Base-by-base conservation (phyloP, 805 yeast species). In the Candida taoyuanica region DNA sequence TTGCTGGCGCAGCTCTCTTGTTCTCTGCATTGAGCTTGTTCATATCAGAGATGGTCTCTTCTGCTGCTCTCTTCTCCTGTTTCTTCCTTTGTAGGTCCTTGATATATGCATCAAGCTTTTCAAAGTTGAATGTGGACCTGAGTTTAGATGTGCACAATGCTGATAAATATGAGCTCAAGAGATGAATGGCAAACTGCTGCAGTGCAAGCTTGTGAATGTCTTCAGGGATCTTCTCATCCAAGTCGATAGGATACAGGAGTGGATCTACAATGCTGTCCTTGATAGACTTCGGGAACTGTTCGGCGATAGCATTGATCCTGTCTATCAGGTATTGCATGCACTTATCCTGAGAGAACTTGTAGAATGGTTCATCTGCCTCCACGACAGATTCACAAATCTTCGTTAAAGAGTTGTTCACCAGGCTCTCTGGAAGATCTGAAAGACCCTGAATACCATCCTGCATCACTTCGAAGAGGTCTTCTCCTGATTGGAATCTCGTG, bases 121-220 rank as follows among this genome's bases (percentile, higher is more conserved):
- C 46, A 20, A 67, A 52, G 21, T 65, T 61, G 13, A 61, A 62
- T 25, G 49, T 43, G 1, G 67, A 59, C 11, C 58, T 38, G 44
- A 55, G 30, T 45, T 50, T 36, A 24, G 33, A 20, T 27, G 52
- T 33, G 23, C 58, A 31, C 41, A 43, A 19, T 39, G 47, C 23
- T 29, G 54, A 58, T 31, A 74, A 58, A 43, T 67, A 69, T 3
- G 74, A 68, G 3, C 75, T 68, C 5, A 79, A 43, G 20, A 78
- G 55, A 19, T 72, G 69, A 3, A 78, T 58, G 5, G 81, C 56
- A 37, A 68, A 58, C 37, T 63, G 64, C 13, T 59, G 53, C 15
- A 65, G 58, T 14, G 69, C 60, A 3, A 64, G 50, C 3, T 53
- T 43, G n/a, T 68, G 48, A 1, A 71, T 60, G 7, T 61, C 57